Conservation (phyloP, 768 basidiomycete species). For the Boletus huronensis region DNA sequence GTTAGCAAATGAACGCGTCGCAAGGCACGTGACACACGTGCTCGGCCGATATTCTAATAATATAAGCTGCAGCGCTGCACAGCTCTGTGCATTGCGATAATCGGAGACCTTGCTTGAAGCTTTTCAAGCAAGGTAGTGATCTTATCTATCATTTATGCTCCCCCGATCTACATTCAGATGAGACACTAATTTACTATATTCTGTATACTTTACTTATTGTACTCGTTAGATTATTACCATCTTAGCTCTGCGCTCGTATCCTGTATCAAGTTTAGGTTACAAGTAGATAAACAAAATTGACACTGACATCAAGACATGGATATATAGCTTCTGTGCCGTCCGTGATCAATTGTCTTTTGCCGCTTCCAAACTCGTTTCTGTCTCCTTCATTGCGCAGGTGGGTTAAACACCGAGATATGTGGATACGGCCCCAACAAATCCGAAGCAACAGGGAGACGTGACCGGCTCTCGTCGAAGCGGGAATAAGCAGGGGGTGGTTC, state of each 20-base stretch:
- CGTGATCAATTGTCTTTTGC: not conserved
- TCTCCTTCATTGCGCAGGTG: conserved; percentile 1
- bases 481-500: conserved; percentile 23
- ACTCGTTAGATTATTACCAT: not conserved
- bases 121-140: too few relatives aligned
- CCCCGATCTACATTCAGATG: too few relatives aligned
- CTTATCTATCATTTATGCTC: too few relatives aligned
- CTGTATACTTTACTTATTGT: not conserved
- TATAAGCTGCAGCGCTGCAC: too few relatives aligned
- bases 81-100: too few relatives aligned
- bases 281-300: not conserved
- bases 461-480: conserved; percentile 21
- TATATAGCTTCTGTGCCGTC: not conserved
- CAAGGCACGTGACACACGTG: conserved; percentile 14
- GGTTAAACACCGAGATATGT: conserved; percentile 9
- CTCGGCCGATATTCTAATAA: too few relatives aligned
- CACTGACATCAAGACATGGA: not conserved
- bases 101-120: too few relatives aligned
- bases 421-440: conserved; percentile 23
- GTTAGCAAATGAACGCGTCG: conserved; percentile 4
- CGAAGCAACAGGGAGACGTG: conserved; percentile 5
- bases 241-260: not conserved
- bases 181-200: too few relatives aligned
- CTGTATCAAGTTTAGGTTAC: not conserved
- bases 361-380: not conserved